Base-by-base conservation (phyloP, 2,329 filamentous ascomycete genomes). In the Waltergamsia citrina region DNA sequence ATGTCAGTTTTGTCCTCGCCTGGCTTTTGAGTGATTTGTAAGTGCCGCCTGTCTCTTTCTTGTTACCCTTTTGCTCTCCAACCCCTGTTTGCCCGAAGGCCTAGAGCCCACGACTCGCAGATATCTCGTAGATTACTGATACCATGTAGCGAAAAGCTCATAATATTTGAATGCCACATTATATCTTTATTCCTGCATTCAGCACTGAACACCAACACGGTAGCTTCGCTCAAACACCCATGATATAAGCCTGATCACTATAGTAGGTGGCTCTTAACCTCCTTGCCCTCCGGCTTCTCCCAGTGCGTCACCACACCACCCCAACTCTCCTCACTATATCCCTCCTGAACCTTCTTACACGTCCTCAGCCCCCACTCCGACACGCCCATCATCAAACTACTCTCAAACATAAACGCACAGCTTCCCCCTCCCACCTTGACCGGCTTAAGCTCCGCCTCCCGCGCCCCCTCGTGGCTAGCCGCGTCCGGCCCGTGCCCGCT, bases 311-410 rank as follows among this genome's bases (percentile, higher is more conserved):
- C 71, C 33, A 79, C 53, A 1, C 67, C 67, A n/a, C 63, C 74
- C 85, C 85, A 92, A 51, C 81, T 86, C 59, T 90, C 79, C 29
- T 76, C 71, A 49, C 76, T 85, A 49, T 92, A 92, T 38, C 72
- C 72, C 36, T 74, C 63, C 62, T 75, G 71, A 11, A 73, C 63
- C 53, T 71, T 73, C 41, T 58, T 53, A 37, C 69, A 92, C 38
- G 72, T 67, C 44, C 60, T 54, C 35, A 74, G 55, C 1, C 78
- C 80, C 79, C 80, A 85, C 34, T 81, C 74, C 2, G 80, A 81
- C 15, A 85, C 77, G 0, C 79, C 80, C 4, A 85, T 63, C 75
- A 83, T 81, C 33, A 81, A 49, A 36, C 68, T 75, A 43, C 71
- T 81, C 63, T 81, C 76, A 45, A 81, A 81, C 76, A 81, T 81